Conservation (phyloP, 352 stramenopile genomes). For the Phytophthora palmivora region DNA sequence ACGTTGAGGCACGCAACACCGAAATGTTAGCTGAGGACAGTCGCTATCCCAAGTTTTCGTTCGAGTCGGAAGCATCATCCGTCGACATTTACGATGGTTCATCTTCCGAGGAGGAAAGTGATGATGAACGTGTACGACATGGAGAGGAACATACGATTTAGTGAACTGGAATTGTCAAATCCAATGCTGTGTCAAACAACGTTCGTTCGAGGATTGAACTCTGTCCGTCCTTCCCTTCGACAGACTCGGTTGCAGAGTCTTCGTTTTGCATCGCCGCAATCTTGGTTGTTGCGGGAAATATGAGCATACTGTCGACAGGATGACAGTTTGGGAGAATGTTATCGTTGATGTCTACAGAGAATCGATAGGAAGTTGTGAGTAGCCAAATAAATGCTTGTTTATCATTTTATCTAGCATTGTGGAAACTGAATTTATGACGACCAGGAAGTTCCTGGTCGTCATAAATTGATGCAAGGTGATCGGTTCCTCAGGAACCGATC, state of each 20-base stretch:
- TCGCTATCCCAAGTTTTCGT: constrained; percentile 75
- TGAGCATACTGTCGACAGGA: constrained; percentile 31
- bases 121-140: constrained; percentile 24
- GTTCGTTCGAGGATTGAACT: constrained; percentile 17
- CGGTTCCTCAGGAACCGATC: too few relatives aligned
- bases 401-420: constrained; percentile 5
- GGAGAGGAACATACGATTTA: constrained; percentile 45
- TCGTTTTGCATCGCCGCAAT: constrained; percentile 31
- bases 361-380: constrained; percentile 30
- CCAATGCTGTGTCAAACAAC: constrained; percentile 20
- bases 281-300: constrained; percentile 23
- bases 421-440: background rate
- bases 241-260: constrained; percentile 26
- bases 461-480: too few relatives aligned
- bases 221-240: constrained; percentile 5
- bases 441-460: too few relatives aligned
- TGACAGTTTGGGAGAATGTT: constrained; percentile 6
- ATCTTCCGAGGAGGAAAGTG: constrained; percentile 36
- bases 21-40: constrained; percentile 67
- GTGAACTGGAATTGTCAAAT: constrained; percentile 31
- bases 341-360: constrained; percentile 8
- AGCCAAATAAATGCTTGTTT: constrained; percentile 29
- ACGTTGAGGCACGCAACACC: constrained; percentile 69
- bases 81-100: constrained; percentile 41
- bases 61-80: constrained; percentile 46